phyloP scores from a whole-genome alignment of 345 rosid genomes.

The Citrus maxima region DNA sequence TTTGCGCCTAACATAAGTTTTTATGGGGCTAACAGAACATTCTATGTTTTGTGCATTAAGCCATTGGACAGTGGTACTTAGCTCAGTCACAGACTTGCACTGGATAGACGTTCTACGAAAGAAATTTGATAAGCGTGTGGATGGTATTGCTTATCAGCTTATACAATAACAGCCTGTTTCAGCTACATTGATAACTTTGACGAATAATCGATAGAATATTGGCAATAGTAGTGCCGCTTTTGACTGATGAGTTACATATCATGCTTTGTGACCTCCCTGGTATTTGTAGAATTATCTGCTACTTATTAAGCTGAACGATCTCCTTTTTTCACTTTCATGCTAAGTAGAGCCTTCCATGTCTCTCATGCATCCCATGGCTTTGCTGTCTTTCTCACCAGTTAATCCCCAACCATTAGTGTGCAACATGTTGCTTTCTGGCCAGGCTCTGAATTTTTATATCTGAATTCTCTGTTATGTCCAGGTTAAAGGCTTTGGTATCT shows the following conservation, averaged over 20 bases:
- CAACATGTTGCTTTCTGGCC: neutral
- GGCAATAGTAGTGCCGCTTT: neutral
- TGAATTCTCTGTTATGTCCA: conserved; percentile 22
- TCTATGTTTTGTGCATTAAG: neutral
- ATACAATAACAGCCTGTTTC: neutral
- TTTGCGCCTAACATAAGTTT: too few relatives aligned
- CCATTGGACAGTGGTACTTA: neutral
- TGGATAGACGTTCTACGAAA: neutral
- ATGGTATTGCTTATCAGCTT: neutral
- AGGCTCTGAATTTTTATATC: neutral
- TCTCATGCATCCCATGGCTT: neutral
- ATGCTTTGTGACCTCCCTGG: neutral
- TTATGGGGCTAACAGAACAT: too few relatives aligned
- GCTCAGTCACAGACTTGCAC: neutral
- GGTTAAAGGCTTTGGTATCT: conserved; percentile 89
- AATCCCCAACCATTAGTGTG: neutral
- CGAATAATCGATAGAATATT: neutral
- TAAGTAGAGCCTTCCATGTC: neutral
- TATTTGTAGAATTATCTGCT: neutral
- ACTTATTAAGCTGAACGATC: neutral
- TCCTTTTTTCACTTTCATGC: neutral
- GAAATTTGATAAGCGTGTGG: neutral
- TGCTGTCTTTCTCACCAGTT: neutral
- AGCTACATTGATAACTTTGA: neutral
- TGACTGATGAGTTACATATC: neutral